These are phyloP conservation scores for Akanthomyces muscarius DNA, from an alignment of 2,329 filamentous ascomycete species.

Conservation along the genomic window DNA sequence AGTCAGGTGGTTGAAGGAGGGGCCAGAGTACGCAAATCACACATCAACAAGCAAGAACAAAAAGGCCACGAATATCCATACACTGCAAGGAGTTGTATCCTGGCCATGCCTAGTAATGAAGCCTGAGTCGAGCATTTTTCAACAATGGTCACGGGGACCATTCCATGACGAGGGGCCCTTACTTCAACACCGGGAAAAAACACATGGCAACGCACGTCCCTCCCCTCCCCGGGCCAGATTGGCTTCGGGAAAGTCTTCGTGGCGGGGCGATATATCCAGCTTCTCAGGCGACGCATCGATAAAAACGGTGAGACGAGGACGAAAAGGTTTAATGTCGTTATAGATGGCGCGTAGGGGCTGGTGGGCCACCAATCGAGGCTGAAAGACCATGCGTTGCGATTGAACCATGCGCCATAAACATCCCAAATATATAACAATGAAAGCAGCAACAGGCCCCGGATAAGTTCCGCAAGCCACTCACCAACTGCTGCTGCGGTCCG, in stretches of 20 bases:
- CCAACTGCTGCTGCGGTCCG: too few species aligned
- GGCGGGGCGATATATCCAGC: neutral
- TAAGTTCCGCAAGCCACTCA: too few species aligned
- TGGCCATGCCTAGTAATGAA: neutral
- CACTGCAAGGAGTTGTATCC: too few species aligned
- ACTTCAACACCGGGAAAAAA: neutral
- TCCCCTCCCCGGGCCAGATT: neutral
- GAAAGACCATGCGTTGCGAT: neutral
- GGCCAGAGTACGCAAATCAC: too few species aligned
- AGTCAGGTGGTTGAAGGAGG: neutral
- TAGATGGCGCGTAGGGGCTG: too few species aligned
- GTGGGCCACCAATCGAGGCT: too few species aligned
- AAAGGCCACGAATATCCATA: too few species aligned
- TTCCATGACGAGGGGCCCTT: neutral
- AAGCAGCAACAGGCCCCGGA: too few species aligned
- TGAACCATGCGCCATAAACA: neutral
- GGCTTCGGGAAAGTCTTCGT: neutral
- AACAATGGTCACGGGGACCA: neutral
- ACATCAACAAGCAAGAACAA: too few species aligned
- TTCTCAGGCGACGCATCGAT: slow-evolving; percentile 2
- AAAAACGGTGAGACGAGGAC: slow-evolving; percentile 2
- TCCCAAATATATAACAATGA: too few species aligned
- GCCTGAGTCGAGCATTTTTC: neutral
- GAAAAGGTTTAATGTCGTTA: neutral
- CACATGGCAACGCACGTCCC: neutral